These are phyloP conservation scores for Paraconiothyrium sp. DNA, from an alignment of 2,329 filamentous ascomycete species.

Conservation along the genomic window DNA sequence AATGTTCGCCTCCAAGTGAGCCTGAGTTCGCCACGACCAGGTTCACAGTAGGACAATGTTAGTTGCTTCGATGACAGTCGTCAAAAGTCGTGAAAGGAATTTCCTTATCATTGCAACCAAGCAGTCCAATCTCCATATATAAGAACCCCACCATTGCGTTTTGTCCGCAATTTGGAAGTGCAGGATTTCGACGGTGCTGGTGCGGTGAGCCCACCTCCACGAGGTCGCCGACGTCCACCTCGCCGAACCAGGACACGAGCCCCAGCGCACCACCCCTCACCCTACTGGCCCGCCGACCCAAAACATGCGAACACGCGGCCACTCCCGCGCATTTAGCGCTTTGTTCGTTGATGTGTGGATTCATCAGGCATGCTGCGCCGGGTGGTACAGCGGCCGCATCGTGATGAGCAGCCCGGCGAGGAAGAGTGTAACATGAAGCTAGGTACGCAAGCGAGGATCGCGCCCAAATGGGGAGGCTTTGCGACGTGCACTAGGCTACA, in stretches of 20 bases:
- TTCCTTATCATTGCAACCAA: neutral
- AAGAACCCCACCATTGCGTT: neutral
- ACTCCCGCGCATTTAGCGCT: neutral
- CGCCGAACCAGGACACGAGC: slow-evolving; percentile 12
- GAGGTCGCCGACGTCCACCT: slow-evolving; percentile 18
- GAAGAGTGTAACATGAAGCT: neutral
- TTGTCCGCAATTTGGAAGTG: neutral
- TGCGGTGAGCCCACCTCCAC: slow-evolving; percentile 6
- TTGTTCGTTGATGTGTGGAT: neutral
- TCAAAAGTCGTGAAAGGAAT: neutral
- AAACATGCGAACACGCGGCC: slow-evolving; percentile 11
- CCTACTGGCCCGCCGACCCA: neutral
- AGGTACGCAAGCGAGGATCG: slow-evolving; percentile 9
- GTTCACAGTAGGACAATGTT: neutral
- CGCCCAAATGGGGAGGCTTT: neutral
- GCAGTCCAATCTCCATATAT: neutral
- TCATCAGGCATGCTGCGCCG: neutral
- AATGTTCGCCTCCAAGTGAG: neutral
- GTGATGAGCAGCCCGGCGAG: neutral
- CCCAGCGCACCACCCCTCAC: neutral
- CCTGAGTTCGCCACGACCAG: neutral
- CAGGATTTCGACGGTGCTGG: slow-evolving; percentile 3
- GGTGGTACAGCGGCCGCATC: neutral
- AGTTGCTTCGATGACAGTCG: neutral
- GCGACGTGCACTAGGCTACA: neutral